Base-by-base conservation (phyloP, 768 basidiomycete species). In the Tephrocybe sp. region DNA sequence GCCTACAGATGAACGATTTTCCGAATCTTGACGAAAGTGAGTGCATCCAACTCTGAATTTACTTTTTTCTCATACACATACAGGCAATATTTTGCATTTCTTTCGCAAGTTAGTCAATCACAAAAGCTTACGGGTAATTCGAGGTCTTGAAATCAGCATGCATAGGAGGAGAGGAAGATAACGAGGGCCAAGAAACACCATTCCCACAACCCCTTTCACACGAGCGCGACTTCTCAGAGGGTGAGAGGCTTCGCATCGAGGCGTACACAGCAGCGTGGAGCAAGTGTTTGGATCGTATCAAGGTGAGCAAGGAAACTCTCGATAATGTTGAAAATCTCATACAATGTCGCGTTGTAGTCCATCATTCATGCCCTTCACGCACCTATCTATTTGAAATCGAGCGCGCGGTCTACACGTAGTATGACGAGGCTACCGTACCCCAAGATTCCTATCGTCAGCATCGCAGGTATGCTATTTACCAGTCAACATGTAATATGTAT, bases 181-280 rank as follows among this genome's bases (percentile, higher is more conserved):
- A 38, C 9, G 46, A 48, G 45, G 19, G n/a, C 5, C 9, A 16
- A 25, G 37, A 40, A 5, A 9, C 15, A 16, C 51, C 49, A 4
- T 44, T 55, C 18, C 49, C 47, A 9, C 36, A 27, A 30, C 40
- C 53, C n/a, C 18, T 46, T 8, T 36, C 47, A 16, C 12, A 18
- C 16, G 48, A 54, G 9, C 46, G 47, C 13, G 58, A 61, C 48
- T 41, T 61, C 8, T 47, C 37, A 11, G 50, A 48, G 16, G 58
- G 58, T 19, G 54, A 57, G 12, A 32, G 52, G 24, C 40, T 78
- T 34, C 74, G 82, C 21, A 66, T 84, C 41, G 58, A 71, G 39
- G 79, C 78, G 5, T 89, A 87, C 62, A 75, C 61, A 42, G 59
- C 56, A 1, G 79, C 80, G 1, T 89, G 86, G 86, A 67, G 56